Evolutionary conservation across 1,284 basidiomycete species (phyloP).

Genomic region (Trametes hirsuta): DNA sequence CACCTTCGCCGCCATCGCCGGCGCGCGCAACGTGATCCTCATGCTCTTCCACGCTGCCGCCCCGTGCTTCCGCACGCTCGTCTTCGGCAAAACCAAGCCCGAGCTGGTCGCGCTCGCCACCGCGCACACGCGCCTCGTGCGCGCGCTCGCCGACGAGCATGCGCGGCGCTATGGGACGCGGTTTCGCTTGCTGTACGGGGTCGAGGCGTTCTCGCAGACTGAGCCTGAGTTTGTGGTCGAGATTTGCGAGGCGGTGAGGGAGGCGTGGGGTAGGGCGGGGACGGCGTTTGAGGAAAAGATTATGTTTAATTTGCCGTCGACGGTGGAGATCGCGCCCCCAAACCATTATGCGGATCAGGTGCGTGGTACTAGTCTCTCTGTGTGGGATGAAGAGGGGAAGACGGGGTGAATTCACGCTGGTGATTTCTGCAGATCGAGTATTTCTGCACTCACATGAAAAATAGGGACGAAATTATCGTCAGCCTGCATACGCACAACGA

Average conservation of each 20-base stretch:
- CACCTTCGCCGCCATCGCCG: slow-evolving; percentile 89
- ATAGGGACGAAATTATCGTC: slow-evolving; percentile 89
- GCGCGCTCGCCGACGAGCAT: slow-evolving; percentile 82
- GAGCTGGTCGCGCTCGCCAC: slow-evolving; percentile 90
- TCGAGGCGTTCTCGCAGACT: slow-evolving; percentile 98
- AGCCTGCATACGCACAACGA: slow-evolving; percentile 98
- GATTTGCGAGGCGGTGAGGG: slow-evolving; percentile 92
- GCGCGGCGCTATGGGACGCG: slow-evolving; percentile 83
- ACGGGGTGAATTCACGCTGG: not conserved
- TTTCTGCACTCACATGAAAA: slow-evolving; percentile 84
- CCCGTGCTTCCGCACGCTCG: slow-evolving; percentile 91
- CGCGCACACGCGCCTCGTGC: slow-evolving; percentile 86
- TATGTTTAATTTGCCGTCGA: slow-evolving; percentile 97
- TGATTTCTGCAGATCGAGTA: slow-evolving; percentile 78
- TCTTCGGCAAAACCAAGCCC: slow-evolving; percentile 91
- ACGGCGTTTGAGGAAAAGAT: slow-evolving; percentile 75
- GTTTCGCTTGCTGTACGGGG: slow-evolving; percentile 97
- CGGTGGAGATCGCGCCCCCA: slow-evolving; percentile 95
- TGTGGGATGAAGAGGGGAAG: not conserved
- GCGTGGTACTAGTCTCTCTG: not conserved
- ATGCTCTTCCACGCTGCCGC: slow-evolving; percentile 99
- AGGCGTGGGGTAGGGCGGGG: slow-evolving; percentile 84
- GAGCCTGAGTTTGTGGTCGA: slow-evolving; percentile 96
- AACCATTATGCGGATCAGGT: slow-evolving; percentile 98
- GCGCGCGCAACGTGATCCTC: slow-evolving; percentile 90